Evolutionary conservation across 2,329 filamentous ascomycete genomes (phyloP).

Genomic region (Thermochaetoides dissita): DNA sequence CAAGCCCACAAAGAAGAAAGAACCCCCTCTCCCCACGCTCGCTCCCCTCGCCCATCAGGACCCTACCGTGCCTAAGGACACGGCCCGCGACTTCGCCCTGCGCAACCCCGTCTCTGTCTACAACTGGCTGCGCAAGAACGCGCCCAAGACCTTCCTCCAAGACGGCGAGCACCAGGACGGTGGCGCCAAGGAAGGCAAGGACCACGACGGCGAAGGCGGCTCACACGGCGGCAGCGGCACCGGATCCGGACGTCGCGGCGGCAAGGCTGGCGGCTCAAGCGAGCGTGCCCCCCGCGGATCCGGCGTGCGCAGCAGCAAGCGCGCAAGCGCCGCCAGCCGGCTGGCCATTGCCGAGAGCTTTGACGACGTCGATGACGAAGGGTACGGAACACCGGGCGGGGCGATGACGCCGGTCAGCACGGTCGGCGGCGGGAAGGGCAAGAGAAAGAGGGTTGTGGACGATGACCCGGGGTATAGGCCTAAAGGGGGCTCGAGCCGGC

Average conservation of each 20-base stretch:
- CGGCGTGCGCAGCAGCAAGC: slow-evolving; percentile 8
- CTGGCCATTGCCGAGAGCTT: slow-evolving; percentile 2
- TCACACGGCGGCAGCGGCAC: slow-evolving; percentile 8
- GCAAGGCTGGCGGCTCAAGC: slow-evolving; percentile 16
- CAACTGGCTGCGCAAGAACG: slow-evolving; percentile 82
- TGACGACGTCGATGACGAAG: slow-evolving; percentile 11
- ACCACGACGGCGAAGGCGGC: slow-evolving; percentile 15
- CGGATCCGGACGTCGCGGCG: slow-evolving; percentile 19
- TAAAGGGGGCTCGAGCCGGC: slow-evolving; percentile 39
- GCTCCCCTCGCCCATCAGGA: slow-evolving; percentile 33
- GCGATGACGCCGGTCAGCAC: slow-evolving; percentile 22
- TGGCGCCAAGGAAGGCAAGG: slow-evolving; percentile 13
- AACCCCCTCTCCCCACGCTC: slow-evolving; percentile 31
- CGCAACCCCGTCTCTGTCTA: slow-evolving; percentile 84
- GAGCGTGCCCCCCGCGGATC: slow-evolving; percentile 10
- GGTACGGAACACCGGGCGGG: slow-evolving; percentile 19
- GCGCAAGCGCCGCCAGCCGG: slow-evolving; percentile 6
- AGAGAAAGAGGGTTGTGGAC: slow-evolving; percentile 37
- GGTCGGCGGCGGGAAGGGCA: slow-evolving; percentile 28
- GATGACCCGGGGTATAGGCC: slow-evolving; percentile 47
- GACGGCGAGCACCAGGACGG: slow-evolving; percentile 45
- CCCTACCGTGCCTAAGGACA: slow-evolving; percentile 23
- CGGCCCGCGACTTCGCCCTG: slow-evolving; percentile 37
- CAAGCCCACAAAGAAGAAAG: slow-evolving; percentile 2
- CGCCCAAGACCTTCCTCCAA: slow-evolving; percentile 73